phyloP scores from a whole-genome alignment of 2,329 filamentous ascomycete genomes.

The Cladosporium oxysporum region DNA sequence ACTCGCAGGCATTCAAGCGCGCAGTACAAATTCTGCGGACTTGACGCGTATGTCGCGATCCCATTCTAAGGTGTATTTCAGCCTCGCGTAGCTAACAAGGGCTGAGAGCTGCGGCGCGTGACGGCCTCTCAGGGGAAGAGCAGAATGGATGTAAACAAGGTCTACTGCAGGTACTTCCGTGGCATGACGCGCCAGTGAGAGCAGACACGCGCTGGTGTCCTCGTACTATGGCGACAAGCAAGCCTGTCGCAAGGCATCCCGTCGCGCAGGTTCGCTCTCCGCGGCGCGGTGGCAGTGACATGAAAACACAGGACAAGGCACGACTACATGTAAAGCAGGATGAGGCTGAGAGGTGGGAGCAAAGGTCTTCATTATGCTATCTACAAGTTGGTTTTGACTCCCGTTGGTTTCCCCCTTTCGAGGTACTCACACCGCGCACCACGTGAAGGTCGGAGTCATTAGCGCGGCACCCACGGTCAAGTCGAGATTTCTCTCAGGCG shows the following conservation, averaged over 20 bases:
- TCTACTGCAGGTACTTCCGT: background rate
- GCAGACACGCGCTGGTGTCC: background rate
- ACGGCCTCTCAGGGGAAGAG: background rate
- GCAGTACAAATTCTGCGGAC: too few relatives aligned
- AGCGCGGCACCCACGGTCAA: background rate
- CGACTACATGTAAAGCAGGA: background rate
- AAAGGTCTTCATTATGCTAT: background rate
- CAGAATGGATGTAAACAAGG: too few relatives aligned
- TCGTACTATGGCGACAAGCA: background rate
- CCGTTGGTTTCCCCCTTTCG: conserved; percentile 14
- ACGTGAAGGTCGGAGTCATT: conserved; percentile 12
- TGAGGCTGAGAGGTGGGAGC: background rate
- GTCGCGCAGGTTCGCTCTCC: background rate
- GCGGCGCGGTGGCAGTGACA: background rate
- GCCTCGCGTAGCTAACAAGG: too few relatives aligned
- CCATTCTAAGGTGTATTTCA: too few relatives aligned
- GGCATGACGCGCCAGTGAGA: background rate
- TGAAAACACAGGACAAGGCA: background rate
- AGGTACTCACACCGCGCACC: conserved; percentile 16
- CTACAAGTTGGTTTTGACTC: background rate
- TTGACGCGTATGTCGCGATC: too few relatives aligned
- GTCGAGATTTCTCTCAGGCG: background rate
- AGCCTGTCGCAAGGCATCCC: background rate
- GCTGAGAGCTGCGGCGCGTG: too few relatives aligned
- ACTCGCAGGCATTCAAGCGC: too few relatives aligned